Evolutionary conservation across 2,329 filamentous ascomycete species (phyloP).

Genomic region (Xylariaceae sp.): DNA sequence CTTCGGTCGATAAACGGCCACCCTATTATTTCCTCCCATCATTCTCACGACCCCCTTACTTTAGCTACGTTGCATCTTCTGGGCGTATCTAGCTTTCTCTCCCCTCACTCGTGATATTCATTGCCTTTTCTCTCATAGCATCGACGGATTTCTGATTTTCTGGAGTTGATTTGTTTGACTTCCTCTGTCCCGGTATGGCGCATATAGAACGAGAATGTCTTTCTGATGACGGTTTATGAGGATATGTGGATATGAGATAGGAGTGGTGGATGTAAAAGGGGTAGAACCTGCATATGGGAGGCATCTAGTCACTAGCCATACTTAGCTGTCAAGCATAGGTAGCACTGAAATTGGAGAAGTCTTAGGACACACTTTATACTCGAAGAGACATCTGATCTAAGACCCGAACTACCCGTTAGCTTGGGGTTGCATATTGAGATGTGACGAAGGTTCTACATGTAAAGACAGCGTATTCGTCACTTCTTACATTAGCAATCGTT

Average conservation of each 20-base stretch:
- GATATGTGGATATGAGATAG: conserved; percentile 3
- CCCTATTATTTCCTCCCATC: background rate
- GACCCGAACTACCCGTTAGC: too few relatives aligned
- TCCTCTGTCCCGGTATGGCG: background rate
- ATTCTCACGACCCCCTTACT: too few relatives aligned
- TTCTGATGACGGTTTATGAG: conserved; percentile 7
- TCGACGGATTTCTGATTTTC: conserved; percentile 3
- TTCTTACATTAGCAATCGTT: too few relatives aligned
- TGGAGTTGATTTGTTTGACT: conserved; percentile 1
- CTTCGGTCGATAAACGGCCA: conserved; percentile 31
- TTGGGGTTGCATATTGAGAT: too few relatives aligned
- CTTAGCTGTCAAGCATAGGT: background rate
- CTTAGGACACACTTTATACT: too few relatives aligned
- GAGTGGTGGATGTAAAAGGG: too few relatives aligned
- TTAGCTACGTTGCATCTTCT: too few relatives aligned
- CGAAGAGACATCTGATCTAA: too few relatives aligned
- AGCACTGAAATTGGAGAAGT: conserved; percentile 1
- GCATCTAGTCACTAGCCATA: background rate
- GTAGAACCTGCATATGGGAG: background rate
- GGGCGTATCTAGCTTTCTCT: background rate
- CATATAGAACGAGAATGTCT: conserved; percentile 11
- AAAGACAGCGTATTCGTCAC: too few relatives aligned
- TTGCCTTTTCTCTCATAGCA: background rate
- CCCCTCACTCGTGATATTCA: background rate
- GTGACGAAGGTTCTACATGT: too few relatives aligned